These are phyloP conservation scores for Eucalyptus virginea DNA, from an alignment of 345 rosid species.

Conservation along the genomic window DNA sequence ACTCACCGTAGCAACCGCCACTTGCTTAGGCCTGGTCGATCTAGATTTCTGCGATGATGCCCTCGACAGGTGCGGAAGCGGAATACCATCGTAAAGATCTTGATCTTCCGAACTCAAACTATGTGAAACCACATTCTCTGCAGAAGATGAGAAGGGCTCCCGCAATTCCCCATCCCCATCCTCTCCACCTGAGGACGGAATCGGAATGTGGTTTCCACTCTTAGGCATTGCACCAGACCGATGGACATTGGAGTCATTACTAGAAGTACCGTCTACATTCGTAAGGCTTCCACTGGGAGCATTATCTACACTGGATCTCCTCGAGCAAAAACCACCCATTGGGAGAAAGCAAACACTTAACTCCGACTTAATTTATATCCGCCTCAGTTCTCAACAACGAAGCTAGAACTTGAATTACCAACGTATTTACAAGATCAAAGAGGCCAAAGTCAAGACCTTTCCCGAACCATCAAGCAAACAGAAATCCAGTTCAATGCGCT, in stretches of 20 bases:
- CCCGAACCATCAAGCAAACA: background rate
- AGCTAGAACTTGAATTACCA: background rate
- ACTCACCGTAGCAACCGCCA: constrained; percentile 72
- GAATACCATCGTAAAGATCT: constrained; percentile 63
- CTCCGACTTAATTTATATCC: background rate
- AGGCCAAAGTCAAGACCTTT: background rate
- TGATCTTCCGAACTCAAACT: constrained; percentile 31
- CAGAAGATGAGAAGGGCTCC: constrained; percentile 52
- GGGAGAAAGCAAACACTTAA: background rate
- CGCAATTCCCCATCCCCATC: constrained; percentile 26
- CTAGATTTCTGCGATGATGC: constrained; percentile 56
- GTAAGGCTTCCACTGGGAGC: constrained; percentile 83
- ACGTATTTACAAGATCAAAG: background rate
- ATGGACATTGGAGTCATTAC: constrained; percentile 20
- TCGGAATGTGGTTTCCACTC: constrained; percentile 19
- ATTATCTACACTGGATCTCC: constrained; percentile 87
- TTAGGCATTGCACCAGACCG: constrained; percentile 31
- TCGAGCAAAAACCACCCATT: constrained; percentile 99
- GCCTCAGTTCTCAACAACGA: background rate
- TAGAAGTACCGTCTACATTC: constrained; percentile 43
- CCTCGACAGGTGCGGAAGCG: constrained; percentile 68
- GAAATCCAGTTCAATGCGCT: background rate
- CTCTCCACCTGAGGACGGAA: constrained; percentile 31
- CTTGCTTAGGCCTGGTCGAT: constrained; percentile 73
- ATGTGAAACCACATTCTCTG: constrained; percentile 12